A percentile compares a stretch with the other conserved stretches of the same genome.
Evolutionary conservation across 2,329 filamentous ascomycete species (phyloP).

Genomic region (Sclerotinia nivalis): DNA sequence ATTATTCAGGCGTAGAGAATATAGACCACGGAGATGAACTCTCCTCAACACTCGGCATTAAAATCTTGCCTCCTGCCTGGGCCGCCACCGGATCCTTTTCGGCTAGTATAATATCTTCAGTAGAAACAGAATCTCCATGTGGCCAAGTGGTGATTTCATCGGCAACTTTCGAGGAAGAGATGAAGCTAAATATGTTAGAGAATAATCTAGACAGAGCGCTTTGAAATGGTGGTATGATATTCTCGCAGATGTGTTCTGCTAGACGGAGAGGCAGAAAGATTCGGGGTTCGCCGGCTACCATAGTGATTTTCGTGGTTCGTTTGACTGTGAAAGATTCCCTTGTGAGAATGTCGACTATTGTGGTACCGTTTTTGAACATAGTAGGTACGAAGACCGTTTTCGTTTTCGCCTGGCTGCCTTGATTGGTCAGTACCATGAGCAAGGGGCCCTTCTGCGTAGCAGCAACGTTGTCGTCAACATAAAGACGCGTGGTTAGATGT

Average conservation of each 20-base stretch:
- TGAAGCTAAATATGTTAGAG: not conserved
- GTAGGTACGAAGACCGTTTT: slow-evolving; percentile 20
- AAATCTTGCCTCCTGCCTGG: not conserved
- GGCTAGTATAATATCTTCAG: not conserved
- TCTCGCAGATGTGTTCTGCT: slow-evolving; percentile 20
- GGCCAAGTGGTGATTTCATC: slow-evolving; percentile 14
- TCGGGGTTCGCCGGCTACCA: slow-evolving; percentile 24
- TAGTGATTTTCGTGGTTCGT: slow-evolving; percentile 20
- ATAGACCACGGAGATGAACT: slow-evolving; percentile 17
- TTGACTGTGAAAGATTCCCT: slow-evolving; percentile 27
- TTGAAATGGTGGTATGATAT: slow-evolving; percentile 21
- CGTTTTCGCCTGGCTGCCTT: slow-evolving; percentile 22
- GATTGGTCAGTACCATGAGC: slow-evolving; percentile 28
- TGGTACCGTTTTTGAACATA: slow-evolving; percentile 25
- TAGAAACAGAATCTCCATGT: not conserved
- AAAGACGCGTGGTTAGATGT: slow-evolving; percentile 23
- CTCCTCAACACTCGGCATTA: slow-evolving; percentile 12
- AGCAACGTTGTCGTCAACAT: slow-evolving; percentile 20
- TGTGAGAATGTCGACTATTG: slow-evolving; percentile 28
- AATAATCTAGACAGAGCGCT: slow-evolving; percentile 9
- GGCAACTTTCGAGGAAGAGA: not conserved
- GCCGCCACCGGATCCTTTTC: slow-evolving; percentile 12
- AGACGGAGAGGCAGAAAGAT: slow-evolving; percentile 24
- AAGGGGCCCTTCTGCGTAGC: slow-evolving; percentile 28
- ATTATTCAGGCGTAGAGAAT: not conserved